These are phyloP conservation scores for Durio zibethinus DNA, from an alignment of 345 rosid genomes.

Conservation along the genomic window DNA sequence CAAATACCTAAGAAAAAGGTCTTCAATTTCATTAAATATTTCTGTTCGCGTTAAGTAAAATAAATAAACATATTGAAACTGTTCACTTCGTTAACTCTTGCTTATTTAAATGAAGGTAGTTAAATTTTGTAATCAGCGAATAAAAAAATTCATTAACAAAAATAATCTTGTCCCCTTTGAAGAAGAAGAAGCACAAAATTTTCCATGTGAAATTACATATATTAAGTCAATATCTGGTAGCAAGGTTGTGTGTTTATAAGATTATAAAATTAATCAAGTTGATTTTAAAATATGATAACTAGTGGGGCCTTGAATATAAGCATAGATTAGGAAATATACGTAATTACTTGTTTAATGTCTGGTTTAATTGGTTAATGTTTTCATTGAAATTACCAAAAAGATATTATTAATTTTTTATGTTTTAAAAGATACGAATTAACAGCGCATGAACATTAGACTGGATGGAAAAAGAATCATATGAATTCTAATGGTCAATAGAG, in stretches of 20 bases:
- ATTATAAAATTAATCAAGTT: constrained; percentile 20
- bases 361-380: constrained; percentile 25
- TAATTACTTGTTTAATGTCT: constrained; percentile 30
- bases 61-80: background rate
- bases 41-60: background rate
- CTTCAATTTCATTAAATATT: constrained; percentile 6
- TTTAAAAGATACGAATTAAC: constrained; percentile 20
- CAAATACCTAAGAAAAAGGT: constrained; percentile 3
- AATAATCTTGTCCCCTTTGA: too few species aligned
- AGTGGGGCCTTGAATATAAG: constrained; percentile 30
- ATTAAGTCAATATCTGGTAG: background rate
- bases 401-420: constrained; percentile 3
- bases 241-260: background rate
- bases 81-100: too few species aligned
- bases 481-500: background rate
- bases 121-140: background rate
- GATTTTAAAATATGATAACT: background rate
- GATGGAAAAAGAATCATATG: constrained; percentile 23
- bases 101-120: constrained; percentile 15
- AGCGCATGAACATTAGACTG: constrained; percentile 23
- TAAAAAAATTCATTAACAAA: too few species aligned
- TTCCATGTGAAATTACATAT: background rate
- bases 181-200: background rate
- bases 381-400: constrained; percentile 28
- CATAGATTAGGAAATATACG: constrained; percentile 21